Conservation (phyloP, 345 rosid genomes). For the Hibiscus trionum region DNA sequence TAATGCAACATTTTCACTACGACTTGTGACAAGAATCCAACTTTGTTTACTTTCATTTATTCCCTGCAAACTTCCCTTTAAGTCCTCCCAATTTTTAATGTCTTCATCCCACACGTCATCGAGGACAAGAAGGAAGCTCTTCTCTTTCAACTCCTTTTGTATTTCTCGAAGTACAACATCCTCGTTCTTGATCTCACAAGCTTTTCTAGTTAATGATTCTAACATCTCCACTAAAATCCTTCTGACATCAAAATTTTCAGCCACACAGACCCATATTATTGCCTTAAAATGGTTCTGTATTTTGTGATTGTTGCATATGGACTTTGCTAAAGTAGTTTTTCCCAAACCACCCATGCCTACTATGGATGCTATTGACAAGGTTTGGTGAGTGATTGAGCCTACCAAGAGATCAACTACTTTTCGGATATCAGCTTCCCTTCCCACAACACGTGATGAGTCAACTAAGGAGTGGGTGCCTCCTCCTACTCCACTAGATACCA, state of each 20-base stretch:
- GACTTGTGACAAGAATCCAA: constrained; percentile 4
- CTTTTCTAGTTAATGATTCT: neutral
- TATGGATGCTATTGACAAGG: neutral
- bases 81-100: neutral
- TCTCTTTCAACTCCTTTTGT: neutral
- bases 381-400: neutral
- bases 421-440: constrained; percentile 12
- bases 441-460: neutral
- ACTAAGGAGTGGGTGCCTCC: neutral
- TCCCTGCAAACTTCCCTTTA: neutral
- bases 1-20: neutral
- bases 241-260: neutral
- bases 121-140: constrained; percentile 11
- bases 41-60: neutral
- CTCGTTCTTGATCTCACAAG: neutral
- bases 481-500: neutral
- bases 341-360: constrained; percentile 26
- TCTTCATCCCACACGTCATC: constrained; percentile 18
- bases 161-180: neutral
- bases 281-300: neutral
- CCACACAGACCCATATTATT: constrained; percentile 11
- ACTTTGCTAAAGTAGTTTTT: constrained; percentile 17
- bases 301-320: neutral
- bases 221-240: constrained; percentile 1
- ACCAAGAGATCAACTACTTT: neutral